Evolutionary conservation across 2,329 filamentous ascomycete species (phyloP).

Genomic region (Corynespora cassiicola): DNA sequence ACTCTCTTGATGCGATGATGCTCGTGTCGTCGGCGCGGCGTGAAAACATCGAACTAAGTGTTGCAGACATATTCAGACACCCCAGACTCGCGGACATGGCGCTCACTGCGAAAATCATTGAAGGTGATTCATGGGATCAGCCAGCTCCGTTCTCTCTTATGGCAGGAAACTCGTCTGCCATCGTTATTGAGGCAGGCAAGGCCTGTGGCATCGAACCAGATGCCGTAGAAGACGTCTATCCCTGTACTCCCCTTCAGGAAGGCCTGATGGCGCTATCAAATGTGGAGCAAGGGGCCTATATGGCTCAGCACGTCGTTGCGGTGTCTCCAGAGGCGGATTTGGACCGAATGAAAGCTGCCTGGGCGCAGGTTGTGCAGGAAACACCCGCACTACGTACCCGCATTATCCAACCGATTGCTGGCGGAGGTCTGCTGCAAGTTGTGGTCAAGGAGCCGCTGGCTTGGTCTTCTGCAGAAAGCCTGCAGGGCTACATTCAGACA

Average conservation of each 20-base stretch:
- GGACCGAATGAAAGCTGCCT: conserved; percentile 45
- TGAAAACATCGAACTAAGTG: not conserved
- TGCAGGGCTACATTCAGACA: conserved; percentile 14
- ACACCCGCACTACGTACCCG: conserved; percentile 55
- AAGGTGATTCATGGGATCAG: not conserved
- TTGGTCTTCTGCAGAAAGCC: conserved; percentile 11
- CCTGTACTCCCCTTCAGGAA: conserved; percentile 13
- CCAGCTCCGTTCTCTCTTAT: no score
- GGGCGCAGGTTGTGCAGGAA: conserved; percentile 46
- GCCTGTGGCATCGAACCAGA: conserved; percentile 1
- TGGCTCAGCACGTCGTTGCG: conserved; percentile 53
- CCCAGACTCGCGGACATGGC: not conserved
- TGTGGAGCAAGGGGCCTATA: conserved; percentile 57
- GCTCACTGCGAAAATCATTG: no score
- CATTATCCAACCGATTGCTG: conserved; percentile 7
- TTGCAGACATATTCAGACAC: conserved; percentile 1
- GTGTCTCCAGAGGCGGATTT: conserved; percentile 5
- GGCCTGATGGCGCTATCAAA: conserved; percentile 9
- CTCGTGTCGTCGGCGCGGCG: not conserved
- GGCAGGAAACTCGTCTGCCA: no score
- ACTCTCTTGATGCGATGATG: conserved; percentile 4
- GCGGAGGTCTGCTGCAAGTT: conserved; percentile 14
- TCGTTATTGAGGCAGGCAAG: no score
- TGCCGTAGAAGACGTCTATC: conserved; percentile 9
- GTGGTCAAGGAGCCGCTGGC: conserved; percentile 6